phyloP scores from a whole-genome alignment of 2,329 filamentous ascomycete genomes.

The Cordyceps javanica region DNA sequence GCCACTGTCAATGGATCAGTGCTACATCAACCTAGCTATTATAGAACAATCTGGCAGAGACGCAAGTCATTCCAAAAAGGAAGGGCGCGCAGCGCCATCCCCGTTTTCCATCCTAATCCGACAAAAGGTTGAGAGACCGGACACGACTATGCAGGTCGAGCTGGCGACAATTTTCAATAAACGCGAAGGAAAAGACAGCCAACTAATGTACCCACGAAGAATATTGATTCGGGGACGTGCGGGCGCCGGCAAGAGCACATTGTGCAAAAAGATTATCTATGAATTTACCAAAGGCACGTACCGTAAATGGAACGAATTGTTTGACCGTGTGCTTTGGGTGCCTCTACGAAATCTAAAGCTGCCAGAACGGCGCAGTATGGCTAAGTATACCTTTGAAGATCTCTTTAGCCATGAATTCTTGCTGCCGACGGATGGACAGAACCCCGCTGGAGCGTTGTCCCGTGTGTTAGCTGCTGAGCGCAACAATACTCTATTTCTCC shows the following conservation, averaged over 20 bases:
- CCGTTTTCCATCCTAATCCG: not conserved
- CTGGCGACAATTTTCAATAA: not conserved
- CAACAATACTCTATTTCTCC: slow-evolving; percentile 29
- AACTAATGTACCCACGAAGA: slow-evolving; percentile 9
- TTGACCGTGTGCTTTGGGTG: slow-evolving; percentile 34
- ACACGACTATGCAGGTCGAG: not conserved
- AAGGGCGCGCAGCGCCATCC: not conserved
- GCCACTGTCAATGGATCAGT: slow-evolving; percentile 26
- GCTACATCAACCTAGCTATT: slow-evolving; percentile 36
- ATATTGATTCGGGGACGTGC: slow-evolving; percentile 33
- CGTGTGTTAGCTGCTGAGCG: not conserved
- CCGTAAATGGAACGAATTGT: slow-evolving; percentile 21
- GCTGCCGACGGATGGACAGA: slow-evolving; percentile 7
- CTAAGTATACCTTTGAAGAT: slow-evolving; percentile 17
- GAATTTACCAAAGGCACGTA: slow-evolving; percentile 22
- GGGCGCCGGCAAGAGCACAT: slow-evolving; percentile 34
- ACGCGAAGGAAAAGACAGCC: not conserved
- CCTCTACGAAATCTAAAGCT: slow-evolving; percentile 32
- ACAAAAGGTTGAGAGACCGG: not conserved
- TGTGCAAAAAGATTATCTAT: slow-evolving; percentile 36
- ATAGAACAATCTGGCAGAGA: slow-evolving; percentile 20
- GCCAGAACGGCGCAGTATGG: no score
- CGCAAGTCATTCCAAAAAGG: not conserved
- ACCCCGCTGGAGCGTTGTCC: not conserved
- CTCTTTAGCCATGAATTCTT: slow-evolving; percentile 26